Conservation (phyloP, 768 basidiomycete genomes). For the Gyrodon lividus region DNA sequence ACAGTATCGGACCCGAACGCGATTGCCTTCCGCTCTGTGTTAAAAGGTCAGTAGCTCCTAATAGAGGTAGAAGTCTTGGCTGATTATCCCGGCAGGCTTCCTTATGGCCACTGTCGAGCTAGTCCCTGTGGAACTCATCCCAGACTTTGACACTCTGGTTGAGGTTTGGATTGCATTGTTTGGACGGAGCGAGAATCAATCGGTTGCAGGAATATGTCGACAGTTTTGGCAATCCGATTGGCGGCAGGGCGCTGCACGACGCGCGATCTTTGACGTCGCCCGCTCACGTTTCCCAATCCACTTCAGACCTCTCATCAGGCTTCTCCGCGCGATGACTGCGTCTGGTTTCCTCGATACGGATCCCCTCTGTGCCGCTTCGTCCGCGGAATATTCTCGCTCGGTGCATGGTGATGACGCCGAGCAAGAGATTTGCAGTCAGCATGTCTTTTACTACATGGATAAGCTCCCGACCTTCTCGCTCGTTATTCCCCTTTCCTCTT, state of each 20-base stretch:
- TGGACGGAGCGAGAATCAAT: slow-evolving; percentile 62
- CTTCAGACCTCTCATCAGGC: slow-evolving; percentile 61
- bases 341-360: slow-evolving; percentile 77
- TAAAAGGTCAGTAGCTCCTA: slow-evolving; percentile 62
- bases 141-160: slow-evolving; percentile 67
- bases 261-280: slow-evolving; percentile 80
- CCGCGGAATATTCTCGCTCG: slow-evolving; percentile 44
- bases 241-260: slow-evolving; percentile 61
- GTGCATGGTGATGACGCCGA: slow-evolving; percentile 42
- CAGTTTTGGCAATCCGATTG: slow-evolving; percentile 87
- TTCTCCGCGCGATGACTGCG: slow-evolving; percentile 77
- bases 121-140: slow-evolving; percentile 72
- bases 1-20: slow-evolving; percentile 74
- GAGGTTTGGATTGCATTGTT: slow-evolving; percentile 81
- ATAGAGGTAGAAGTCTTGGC: background rate
- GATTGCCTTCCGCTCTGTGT: slow-evolving; percentile 73
- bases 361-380: slow-evolving; percentile 48
- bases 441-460: slow-evolving; percentile 77
- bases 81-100: slow-evolving; percentile 51
- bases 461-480: slow-evolving; percentile 73
- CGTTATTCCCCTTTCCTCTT: slow-evolving; percentile 60
- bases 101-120: slow-evolving; percentile 73
- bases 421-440: slow-evolving; percentile 58
- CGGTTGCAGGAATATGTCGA: slow-evolving; percentile 65
- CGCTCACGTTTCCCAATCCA: slow-evolving; percentile 83